Evolutionary conservation across 192 early-diverging fungal genomes (phyloP).

Genomic region (Glomus cerebriforme): DNA sequence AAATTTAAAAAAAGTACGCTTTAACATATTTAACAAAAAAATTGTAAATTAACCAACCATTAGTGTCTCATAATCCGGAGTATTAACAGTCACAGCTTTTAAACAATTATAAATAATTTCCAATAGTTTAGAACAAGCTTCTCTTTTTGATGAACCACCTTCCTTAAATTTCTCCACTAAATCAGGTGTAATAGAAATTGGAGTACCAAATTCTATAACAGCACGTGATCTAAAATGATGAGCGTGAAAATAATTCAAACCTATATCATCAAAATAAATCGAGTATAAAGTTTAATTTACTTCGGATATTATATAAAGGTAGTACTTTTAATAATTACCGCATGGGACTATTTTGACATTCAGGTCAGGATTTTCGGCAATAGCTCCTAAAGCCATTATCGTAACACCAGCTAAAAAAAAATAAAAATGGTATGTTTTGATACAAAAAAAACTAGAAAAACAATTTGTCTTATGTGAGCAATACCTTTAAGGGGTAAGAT

Average conservation of each 20-base stretch:
- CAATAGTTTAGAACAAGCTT: slow-evolving; percentile 80
- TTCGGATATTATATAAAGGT: background rate
- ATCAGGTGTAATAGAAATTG: slow-evolving; percentile 76
- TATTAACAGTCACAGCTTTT: slow-evolving; percentile 89
- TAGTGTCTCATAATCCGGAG: slow-evolving; percentile 89
- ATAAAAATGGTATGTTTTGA: background rate
- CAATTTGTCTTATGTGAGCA: background rate
- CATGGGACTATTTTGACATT: slow-evolving; percentile 93
- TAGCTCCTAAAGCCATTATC: slow-evolving; percentile 87
- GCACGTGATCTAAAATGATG: slow-evolving; percentile 93
- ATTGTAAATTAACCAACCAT: slow-evolving; percentile 58
- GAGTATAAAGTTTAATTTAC: background rate
- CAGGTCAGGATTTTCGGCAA: slow-evolving; percentile 78
- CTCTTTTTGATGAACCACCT: slow-evolving; percentile 82
- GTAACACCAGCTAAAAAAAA: slow-evolving; percentile 66
- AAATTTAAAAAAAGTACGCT: slow-evolving; percentile 9
- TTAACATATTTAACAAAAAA: background rate
- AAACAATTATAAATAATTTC: slow-evolving; percentile 77
- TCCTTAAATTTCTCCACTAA: slow-evolving; percentile 80
- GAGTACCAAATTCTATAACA: slow-evolving; percentile 96
- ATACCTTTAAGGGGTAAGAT: slow-evolving; percentile 93
- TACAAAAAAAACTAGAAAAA: slow-evolving; percentile 1
- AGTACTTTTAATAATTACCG: slow-evolving; percentile 33
- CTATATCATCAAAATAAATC: slow-evolving; percentile 1
- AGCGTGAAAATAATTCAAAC: slow-evolving; percentile 96